Evolutionary conservation across 805 yeast species (phyloP), one percentile per base, ranked within the genome.

Genomic region (Candida montana): DNA sequence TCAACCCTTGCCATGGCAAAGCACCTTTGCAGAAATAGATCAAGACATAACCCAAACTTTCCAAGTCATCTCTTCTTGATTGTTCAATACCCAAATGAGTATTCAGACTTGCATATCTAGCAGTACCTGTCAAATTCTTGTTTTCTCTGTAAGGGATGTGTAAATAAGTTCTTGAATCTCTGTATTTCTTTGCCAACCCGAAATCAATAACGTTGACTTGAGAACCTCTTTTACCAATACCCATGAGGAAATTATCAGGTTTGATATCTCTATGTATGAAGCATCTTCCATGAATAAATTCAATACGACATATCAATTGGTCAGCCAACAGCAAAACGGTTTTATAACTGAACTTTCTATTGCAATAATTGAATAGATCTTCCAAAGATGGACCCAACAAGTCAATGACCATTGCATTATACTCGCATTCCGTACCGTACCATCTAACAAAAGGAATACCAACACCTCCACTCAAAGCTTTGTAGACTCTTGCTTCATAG

Each of bases 41-140:
- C 54, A 93, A 73, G 40, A 91, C 97, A 61, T 91, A 91, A 38
- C 96, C 98, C 58, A 91, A 75, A 47, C 93, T 82, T 68, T 93
- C 99, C 55, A 91, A 74, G 63, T 91, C 99, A 65, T 91, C 99
- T 63, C 99, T 79, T 69, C 99, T 81, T 54, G 89, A 81, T 67
- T 91, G 99, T 63, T 91, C 99, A 53, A 91, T 85, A 42, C 99
- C 99, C 62, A 93, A 71, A 67, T 91, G 99, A 28, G 99, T 91
- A 65, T 90, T 91, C 53, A 93, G 83, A 45, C 89, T 78, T 39
- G 97, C 97, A 64, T 91, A 93, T 59, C 99, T 80, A 15, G 98
- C 98, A 20, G 99, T 91, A 58, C 99, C 99, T 13, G 97, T 91
- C 56, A 91, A 77, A 58, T 91, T 89, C 66, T 93, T 91, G 67